Evolutionary conservation across 495 filamentous ascomycete species (phyloP).

Genomic region (Penicillium ucsense): DNA sequence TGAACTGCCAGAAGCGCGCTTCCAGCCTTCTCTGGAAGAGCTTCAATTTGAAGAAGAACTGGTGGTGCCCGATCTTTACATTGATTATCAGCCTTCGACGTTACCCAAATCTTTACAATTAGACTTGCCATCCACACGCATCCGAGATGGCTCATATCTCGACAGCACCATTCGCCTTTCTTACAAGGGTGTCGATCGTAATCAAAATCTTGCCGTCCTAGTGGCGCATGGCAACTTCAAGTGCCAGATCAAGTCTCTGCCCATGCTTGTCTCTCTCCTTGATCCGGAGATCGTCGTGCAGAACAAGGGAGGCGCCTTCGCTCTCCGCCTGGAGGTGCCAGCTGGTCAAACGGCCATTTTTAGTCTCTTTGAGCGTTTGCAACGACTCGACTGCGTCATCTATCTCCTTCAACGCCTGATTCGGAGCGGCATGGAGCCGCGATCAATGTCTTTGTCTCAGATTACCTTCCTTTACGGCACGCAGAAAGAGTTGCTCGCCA

Average conservation of each 20-base stretch:
- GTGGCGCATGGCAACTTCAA: conserved; percentile 28
- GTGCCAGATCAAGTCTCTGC: conserved; percentile 16
- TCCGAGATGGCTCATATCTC: conserved; percentile 21
- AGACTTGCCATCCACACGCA: conserved; percentile 13
- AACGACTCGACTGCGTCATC: conserved; percentile 32
- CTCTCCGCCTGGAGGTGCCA: conserved; percentile 30
- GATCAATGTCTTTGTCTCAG: conserved; percentile 25
- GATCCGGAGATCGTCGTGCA: conserved; percentile 28
- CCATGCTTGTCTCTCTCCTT: conserved; percentile 16
- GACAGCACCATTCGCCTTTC: conserved; percentile 29
- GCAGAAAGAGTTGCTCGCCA: conserved; percentile 18
- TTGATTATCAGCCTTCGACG: conserved; percentile 24
- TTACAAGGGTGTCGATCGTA: conserved; percentile 33
- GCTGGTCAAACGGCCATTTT: conserved; percentile 28
- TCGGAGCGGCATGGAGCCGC: conserved; percentile 23
- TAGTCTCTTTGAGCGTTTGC: conserved; percentile 28
- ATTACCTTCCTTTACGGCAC: conserved; percentile 31
- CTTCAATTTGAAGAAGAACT: conserved; percentile 23
- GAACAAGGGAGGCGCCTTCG: conserved; percentile 26
- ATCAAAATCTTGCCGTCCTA: conserved; percentile 24
- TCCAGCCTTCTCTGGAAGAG: conserved; percentile 25
- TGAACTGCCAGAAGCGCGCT: conserved; percentile 21
- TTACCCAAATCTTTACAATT: conserved; percentile 26
- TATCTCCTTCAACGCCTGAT: conserved; percentile 32
- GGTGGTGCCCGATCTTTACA: conserved; percentile 26